Base-by-base conservation (phyloP, 73 alveolate genomes). In the Tetrahymena borealis region DNA sequence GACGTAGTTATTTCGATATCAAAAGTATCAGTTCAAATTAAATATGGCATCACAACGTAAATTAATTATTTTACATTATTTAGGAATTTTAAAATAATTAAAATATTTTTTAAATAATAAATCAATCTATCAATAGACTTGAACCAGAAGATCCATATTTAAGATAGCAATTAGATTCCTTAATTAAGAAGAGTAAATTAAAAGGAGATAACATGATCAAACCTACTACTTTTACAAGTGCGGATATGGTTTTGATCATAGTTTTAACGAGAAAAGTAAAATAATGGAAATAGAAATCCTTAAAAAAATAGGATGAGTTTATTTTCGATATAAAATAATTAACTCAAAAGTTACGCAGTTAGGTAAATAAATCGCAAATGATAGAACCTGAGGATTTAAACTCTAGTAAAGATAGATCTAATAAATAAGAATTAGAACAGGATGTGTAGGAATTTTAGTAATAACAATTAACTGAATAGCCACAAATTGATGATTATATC, bases 1-100 rank as follows among this genome's bases (percentile, higher is more conserved):
- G 95, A 93, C 79, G 95, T 93, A 3, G 91, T 93, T 11, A 38
- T 93, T 8, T 93, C 95, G 36, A 35, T 93, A 24, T 79, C 95
- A 0, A 93, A 93, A 24, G 43, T 93, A 93, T 93, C 95, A 24
- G 95, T 93, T 32, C 40, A 91, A 32, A 40, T 93, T 9, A 93
- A 93, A 90, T 93, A 93, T 93, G 95, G 95, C 12, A 92, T 60
- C 85, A 60, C 85, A 60, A 60, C 85, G 85, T 60, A 60, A 60
- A 41, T n/a, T n/a, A 41, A 4, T 7, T 18, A 41, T 41, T 40
- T 1, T 40, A 40, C 20, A 20, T 41, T 3, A 41, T 18, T 41
- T 7, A 41, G 20, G 3, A 7, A 0, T 3, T 39, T 12, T n/a
- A n/a, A 39, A 39, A 9, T 39, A 9, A 39, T 39, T 39, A 9